Base-by-base conservation (phyloP, 2,329 filamentous ascomycete species). In the Pestalotiopsis sp. region DNA sequence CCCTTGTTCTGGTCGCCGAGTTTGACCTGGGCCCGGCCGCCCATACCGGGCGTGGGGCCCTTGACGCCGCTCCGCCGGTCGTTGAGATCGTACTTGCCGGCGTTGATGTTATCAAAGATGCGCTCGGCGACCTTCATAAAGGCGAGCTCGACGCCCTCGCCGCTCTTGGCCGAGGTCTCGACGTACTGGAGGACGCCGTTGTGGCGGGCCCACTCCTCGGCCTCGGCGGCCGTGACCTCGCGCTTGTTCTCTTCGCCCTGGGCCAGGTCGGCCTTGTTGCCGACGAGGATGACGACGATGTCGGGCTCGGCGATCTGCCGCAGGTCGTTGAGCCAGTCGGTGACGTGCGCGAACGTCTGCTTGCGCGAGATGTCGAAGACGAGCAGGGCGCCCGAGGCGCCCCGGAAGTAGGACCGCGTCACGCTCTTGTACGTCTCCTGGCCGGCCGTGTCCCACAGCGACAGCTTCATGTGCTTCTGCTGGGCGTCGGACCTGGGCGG, bases 341-440 rank as follows among this genome's bases (percentile, higher is more conserved):
- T 97, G 67, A 94, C 95, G 76, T 95, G 94, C 70, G 90, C 84
- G 78, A 98, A 98, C 7, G 95, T 98, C 65, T 90, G 87, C 64
- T 91, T 90, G 69, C 96, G 89, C 36, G 93, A 93, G 73, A 99
- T 95, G 81, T 99, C 96, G 78, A 98, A 99, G 71, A 99, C 96
- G 31, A 99, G 89, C 14, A 99, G 86, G 61, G 87, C 88, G 69
- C 88, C 88, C 31, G 86, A 88, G 17, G 88, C 88, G 75, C 94
- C 95, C 66, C 95, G 92, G 82, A 97, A 97, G 83, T 98, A 98
- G 71, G 93, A 96, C 67, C 95, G 87, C 9, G 95, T 98, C 69
- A 98, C 96, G 59, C 92, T 95, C 81, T 98, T 98, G 85, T 98
- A 98, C 13, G 94, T 97, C 84, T 98, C 95, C 81, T 98, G 95